Percentiles rank a stretch among this genome's conserved stretches.
Evolutionary conservation across 2,329 filamentous ascomycete species (phyloP).

Genomic region (Fusarium compactum): DNA sequence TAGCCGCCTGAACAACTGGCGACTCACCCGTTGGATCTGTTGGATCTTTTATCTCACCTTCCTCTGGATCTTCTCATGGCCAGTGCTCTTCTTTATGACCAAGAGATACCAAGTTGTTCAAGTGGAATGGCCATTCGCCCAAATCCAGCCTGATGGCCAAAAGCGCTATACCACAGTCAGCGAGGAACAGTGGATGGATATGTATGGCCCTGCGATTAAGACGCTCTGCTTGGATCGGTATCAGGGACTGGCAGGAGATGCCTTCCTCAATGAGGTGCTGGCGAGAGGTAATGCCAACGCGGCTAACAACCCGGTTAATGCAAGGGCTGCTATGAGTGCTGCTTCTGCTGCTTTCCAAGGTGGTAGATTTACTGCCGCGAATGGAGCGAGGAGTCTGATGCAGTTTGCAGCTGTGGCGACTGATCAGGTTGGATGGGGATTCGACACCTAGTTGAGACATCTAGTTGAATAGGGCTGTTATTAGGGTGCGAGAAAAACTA

Average conservation of each 20-base stretch:
- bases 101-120: conserved; percentile 37
- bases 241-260: conserved; percentile 35
- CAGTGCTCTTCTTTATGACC: conserved; percentile 33
- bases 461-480: neutral
- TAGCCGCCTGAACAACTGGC: conserved; percentile 32
- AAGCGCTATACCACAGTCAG: conserved; percentile 36
- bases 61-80: conserved; percentile 44
- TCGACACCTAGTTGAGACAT: conserved; percentile 36
- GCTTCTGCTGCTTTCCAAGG: conserved; percentile 36
- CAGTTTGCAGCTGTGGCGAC: conserved; percentile 19
- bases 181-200: conserved; percentile 31
- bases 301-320: neutral
- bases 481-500: too few species aligned
- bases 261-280: conserved; percentile 33
- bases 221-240: conserved; percentile 39
- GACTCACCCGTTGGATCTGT: conserved; percentile 36
- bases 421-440: conserved; percentile 41
- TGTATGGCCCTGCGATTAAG: conserved; percentile 32
- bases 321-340: conserved; percentile 26
- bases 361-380: conserved; percentile 19
- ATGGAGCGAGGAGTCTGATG: conserved; percentile 29
- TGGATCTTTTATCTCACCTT: conserved; percentile 43
- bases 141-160: neutral
- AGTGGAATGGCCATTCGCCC: conserved; percentile 36
- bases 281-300: conserved; percentile 11